Evolutionary conservation across 371 early-diverging fungal genomes (phyloP).

Genomic region (Actinomucor elegans): DNA sequence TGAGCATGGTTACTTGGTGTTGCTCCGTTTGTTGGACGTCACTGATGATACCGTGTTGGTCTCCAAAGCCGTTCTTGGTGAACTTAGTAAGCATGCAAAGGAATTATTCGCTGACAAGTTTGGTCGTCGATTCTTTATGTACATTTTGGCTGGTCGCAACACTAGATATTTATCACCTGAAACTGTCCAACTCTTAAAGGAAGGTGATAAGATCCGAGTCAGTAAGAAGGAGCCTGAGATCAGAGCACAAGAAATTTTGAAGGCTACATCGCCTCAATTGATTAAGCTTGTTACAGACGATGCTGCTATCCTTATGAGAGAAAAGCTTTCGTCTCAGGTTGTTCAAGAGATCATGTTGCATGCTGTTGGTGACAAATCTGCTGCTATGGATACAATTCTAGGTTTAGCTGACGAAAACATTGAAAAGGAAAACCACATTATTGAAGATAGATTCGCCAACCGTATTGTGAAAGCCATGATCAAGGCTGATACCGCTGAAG

Average conservation of each 20-base stretch:
- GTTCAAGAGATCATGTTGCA: constrained; percentile 72
- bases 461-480: constrained; percentile 62
- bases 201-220: constrained; percentile 65
- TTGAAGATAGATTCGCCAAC: constrained; percentile 58
- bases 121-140: constrained; percentile 75
- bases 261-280: constrained; percentile 57
- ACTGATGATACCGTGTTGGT: constrained; percentile 95
- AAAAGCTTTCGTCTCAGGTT: constrained; percentile 69
- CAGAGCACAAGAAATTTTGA: constrained; percentile 64
- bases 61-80: constrained; percentile 72
- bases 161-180: constrained; percentile 69
- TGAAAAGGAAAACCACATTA: constrained; percentile 54
- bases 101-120: constrained; percentile 69
- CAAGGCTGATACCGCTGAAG: constrained; percentile 56
- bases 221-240: constrained; percentile 73
- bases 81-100: constrained; percentile 56
- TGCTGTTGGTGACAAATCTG: constrained; percentile 54
- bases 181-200: constrained; percentile 60
- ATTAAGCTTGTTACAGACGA: constrained; percentile 59
- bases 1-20: constrained; percentile 88
- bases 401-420: constrained; percentile 46
- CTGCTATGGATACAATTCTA: constrained; percentile 52
- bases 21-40: constrained; percentile 82
- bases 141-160: constrained; percentile 73
- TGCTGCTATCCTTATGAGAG: constrained; percentile 53